phyloP scores from a whole-genome alignment of 2,329 filamentous ascomycete species.

The Alternaria hordeiaustralica region DNA sequence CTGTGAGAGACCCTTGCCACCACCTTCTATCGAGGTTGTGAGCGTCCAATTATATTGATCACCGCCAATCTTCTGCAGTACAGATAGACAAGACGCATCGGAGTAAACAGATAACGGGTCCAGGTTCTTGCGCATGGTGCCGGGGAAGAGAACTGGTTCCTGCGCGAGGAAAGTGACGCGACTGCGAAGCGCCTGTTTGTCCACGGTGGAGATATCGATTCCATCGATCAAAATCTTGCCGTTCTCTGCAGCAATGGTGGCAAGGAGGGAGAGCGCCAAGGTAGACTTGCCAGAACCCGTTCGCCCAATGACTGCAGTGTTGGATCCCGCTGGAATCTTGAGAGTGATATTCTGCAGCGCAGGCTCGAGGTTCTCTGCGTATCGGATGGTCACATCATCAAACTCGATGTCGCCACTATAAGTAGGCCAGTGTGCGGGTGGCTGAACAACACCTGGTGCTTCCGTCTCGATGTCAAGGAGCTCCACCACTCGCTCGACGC shows the following conservation, averaged over 20 bases:
- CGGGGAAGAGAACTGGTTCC: slow-evolving; percentile 70
- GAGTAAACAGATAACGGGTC: slow-evolving; percentile 66
- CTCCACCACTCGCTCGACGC: slow-evolving; percentile 84
- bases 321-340: slow-evolving; percentile 76
- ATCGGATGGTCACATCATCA: slow-evolving; percentile 77
- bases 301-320: slow-evolving; percentile 79
- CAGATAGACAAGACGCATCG: slow-evolving; percentile 60
- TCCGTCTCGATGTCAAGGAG: slow-evolving; percentile 81
- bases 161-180: slow-evolving; percentile 72
- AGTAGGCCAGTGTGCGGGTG: slow-evolving; percentile 78
- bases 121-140: slow-evolving; percentile 66
- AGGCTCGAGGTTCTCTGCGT: slow-evolving; percentile 77
- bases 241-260: slow-evolving; percentile 57
- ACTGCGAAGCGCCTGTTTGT: slow-evolving; percentile 65
- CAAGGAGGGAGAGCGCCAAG: slow-evolving; percentile 67
- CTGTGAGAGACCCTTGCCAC: slow-evolving; percentile 68
- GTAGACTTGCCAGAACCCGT: slow-evolving; percentile 83
- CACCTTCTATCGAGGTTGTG: slow-evolving; percentile 63
- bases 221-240: slow-evolving; percentile 67
- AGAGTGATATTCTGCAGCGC: slow-evolving; percentile 74
- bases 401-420: slow-evolving; percentile 76
- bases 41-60: slow-evolving; percentile 63
- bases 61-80: slow-evolving; percentile 62
- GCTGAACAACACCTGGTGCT: slow-evolving; percentile 67
- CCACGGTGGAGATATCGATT: slow-evolving; percentile 65